Percentiles rank a stretch among this genome's conserved stretches.
Conservation (phyloP, 768 basidiomycete species). For the Boletus sensibilis region DNA sequence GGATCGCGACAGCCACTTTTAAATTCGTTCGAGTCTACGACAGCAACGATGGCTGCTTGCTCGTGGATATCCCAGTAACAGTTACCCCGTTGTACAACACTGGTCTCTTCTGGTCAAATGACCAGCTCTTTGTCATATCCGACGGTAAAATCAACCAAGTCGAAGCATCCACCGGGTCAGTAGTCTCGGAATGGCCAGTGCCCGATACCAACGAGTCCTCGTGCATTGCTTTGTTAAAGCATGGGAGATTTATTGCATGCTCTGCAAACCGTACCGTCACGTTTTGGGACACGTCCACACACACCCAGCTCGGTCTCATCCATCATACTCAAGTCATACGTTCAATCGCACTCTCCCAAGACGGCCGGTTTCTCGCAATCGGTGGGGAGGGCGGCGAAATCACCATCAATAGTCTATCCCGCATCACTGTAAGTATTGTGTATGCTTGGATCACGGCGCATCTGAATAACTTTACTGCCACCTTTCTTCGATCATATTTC, state of each 20-base stretch:
- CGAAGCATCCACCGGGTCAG: not conserved
- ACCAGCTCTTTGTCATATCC: not conserved
- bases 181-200: not conserved
- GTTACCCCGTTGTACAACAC: not conserved
- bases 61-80: not conserved
- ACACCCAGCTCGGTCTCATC: too few relatives aligned
- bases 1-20: not conserved
- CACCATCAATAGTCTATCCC: not conserved
- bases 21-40: not conserved
- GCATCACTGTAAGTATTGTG: not conserved
- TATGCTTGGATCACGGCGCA: too few relatives aligned
- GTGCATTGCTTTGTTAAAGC: too few relatives aligned
- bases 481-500: not conserved
- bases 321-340: too few relatives aligned
- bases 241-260: too few relatives aligned
- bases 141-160: not conserved
- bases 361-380: not conserved
- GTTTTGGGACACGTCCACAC: too few relatives aligned
- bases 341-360: constrained; percentile 3
- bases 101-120: constrained; percentile 4
- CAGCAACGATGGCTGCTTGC: not conserved
- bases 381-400: not conserved
- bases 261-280: too few relatives aligned
- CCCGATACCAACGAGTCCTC: not conserved
- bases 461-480: not conserved